Percentiles rank a stretch among this genome's conserved stretches.
These are phyloP conservation scores for Trichaptum fuscoviolaceum DNA, from an alignment of 768 basidiomycete species.

Conservation along the genomic window DNA sequence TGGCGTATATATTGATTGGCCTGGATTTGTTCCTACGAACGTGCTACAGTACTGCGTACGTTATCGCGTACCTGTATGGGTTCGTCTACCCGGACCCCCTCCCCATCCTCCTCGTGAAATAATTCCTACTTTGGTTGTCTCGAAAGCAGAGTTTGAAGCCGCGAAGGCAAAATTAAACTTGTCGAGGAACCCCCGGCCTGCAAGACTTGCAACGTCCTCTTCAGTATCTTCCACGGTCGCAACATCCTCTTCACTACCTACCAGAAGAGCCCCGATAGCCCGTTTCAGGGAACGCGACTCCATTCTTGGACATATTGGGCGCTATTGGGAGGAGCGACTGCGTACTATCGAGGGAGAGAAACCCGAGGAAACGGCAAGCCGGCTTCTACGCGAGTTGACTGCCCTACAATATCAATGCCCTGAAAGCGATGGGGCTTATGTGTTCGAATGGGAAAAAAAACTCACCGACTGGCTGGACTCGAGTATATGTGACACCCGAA, in stretches of 20 bases:
- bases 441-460: background rate
- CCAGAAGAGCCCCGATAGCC: background rate
- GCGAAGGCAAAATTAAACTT: background rate
- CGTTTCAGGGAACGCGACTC: background rate
- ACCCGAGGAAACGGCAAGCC: background rate
- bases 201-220: no score
- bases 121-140: background rate
- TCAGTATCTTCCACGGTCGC: background rate
- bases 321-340: background rate
- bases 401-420: background rate
- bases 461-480: background rate
- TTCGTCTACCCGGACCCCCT: background rate
- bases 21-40: background rate
- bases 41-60: background rate
- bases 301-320: background rate
- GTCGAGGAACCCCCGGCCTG: background rate
- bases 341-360: background rate
- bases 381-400: background rate
- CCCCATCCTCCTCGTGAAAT: background rate
- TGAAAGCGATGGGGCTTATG: background rate
- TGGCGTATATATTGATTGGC: background rate
- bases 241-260: background rate
- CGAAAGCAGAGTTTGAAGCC: background rate
- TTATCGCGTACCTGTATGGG: background rate
- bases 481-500: background rate